phyloP scores from a whole-genome alignment of 2,329 filamentous ascomycete species.

The Stemphylium lycopersici region DNA sequence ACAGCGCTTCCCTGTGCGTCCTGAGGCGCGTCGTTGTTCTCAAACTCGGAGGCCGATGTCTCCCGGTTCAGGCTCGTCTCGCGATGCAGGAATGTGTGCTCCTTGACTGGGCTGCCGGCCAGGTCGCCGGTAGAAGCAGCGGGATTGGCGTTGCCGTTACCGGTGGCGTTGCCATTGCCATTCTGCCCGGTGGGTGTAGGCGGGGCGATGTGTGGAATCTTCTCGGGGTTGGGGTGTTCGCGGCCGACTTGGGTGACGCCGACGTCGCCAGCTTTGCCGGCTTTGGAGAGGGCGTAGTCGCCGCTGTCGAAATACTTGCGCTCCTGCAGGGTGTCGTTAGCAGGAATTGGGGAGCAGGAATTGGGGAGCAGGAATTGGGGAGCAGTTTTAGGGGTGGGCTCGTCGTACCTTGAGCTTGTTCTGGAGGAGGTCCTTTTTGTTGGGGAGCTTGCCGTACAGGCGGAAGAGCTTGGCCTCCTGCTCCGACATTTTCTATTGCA shows the following conservation, averaged over 20 bases:
- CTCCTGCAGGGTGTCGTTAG: slow-evolving; percentile 60
- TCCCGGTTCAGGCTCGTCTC: slow-evolving; percentile 79
- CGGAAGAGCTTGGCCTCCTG: slow-evolving; percentile 97
- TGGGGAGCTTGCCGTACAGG: slow-evolving; percentile 96
- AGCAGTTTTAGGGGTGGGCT: neutral
- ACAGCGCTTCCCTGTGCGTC: slow-evolving; percentile 20
- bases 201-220: slow-evolving; percentile 86
- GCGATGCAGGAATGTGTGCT: slow-evolving; percentile 83
- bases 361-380: slow-evolving; percentile 6
- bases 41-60: slow-evolving; percentile 72
- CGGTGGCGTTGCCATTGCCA: slow-evolving; percentile 36
- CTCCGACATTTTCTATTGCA: slow-evolving; percentile 77
- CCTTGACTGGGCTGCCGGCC: slow-evolving; percentile 83
- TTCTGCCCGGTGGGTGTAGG: slow-evolving; percentile 57
- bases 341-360: neutral
- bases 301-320: slow-evolving; percentile 97
- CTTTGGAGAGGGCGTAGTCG: slow-evolving; percentile 95
- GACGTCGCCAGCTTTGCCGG: slow-evolving; percentile 92
- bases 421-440: slow-evolving; percentile 93
- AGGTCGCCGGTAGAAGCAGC: slow-evolving; percentile 48
- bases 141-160: slow-evolving; percentile 31
- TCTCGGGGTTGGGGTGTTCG: slow-evolving; percentile 92
- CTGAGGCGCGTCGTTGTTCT: slow-evolving; percentile 39
- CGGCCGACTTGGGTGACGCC: slow-evolving; percentile 93
- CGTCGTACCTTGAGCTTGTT: slow-evolving; percentile 84